phyloP scores from a whole-genome alignment of 495 filamentous ascomycete genomes.

The Daldinia decipiens region DNA sequence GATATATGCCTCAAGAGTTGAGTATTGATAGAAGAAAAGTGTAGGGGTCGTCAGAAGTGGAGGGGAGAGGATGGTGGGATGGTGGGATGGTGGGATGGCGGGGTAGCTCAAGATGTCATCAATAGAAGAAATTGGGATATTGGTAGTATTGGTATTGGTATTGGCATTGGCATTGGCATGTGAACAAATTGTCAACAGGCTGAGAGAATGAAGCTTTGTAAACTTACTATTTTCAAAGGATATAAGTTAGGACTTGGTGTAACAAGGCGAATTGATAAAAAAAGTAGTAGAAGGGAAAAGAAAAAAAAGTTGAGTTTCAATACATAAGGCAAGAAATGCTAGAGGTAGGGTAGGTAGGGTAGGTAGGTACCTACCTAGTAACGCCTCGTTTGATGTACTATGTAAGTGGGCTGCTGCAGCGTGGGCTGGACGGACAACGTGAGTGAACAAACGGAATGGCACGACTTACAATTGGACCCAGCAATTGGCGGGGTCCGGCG shows the following conservation, averaged over 20 bases:
- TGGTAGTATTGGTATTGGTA: background rate
- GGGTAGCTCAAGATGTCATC: constrained; percentile 44
- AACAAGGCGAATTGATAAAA: constrained; percentile 24
- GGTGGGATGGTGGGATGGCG: constrained; percentile 48
- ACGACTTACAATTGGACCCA: constrained; percentile 28
- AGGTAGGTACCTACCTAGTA: background rate
- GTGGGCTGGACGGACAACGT: constrained; percentile 42
- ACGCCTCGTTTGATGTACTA: constrained; percentile 17
- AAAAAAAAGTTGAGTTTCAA: constrained; percentile 26
- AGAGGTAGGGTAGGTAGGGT: constrained; percentile 7
- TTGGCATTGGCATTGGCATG: background rate
- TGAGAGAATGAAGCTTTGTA: constrained; percentile 21
- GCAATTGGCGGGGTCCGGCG: constrained; percentile 45
- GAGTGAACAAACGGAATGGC: constrained; percentile 42
- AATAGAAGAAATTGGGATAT: constrained; percentile 21
- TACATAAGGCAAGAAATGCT: constrained; percentile 29
- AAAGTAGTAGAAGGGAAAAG: constrained; percentile 14
- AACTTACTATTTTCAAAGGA: constrained; percentile 35
- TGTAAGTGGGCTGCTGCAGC: constrained; percentile 32
- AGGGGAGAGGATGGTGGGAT: constrained; percentile 39
- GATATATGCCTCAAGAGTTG: constrained; percentile 47
- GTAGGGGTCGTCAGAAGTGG: constrained; percentile 33
- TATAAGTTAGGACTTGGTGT: constrained; percentile 10
- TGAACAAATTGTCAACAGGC: constrained; percentile 5
- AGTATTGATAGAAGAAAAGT: constrained; percentile 28